Evolutionary conservation across 1,139 yeast genomes (phyloP), one percentile per base, ranked within the genome.

Genomic region (Suhomyces maxii): DNA sequence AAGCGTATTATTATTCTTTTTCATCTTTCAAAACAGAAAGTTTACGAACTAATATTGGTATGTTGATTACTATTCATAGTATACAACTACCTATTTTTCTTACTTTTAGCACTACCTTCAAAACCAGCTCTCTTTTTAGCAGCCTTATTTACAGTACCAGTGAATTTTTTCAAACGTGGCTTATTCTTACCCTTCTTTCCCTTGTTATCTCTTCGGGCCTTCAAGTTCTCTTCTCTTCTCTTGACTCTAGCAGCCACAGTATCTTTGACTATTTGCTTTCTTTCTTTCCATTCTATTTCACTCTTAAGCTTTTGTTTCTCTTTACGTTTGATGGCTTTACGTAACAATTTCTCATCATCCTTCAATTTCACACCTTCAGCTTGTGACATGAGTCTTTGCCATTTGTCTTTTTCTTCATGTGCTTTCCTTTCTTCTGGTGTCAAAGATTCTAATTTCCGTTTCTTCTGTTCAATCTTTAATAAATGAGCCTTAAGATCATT

Each of bases 291-390:
- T 65, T 89, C 95, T 42, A 83, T 71, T 57, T 87, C 93, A 54
- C 95, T 86, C 69, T 82, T 86, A 59, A 88, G 78, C 69, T 89
- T 90, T 63, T 80, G 77, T 52, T 86, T 81, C 58, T 87, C 95
- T 61, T 89, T 88, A 57, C 88, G 79, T 70, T 87, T 90, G 52
- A 93, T 68, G 1, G 98, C 89, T 65, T 89, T 91, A 59, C 84
- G 86, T 65, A 95, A 77, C 56, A 93, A 71, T 61, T 83, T 85
- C 63, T 91, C 99, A 64, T 93, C 95, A 64, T 95, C 97, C 58
- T 86, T 87, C 41, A 91, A 73, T 64, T 89, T 91, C 28, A 82
- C 70, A 40, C 99, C 99, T 67, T 90, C 96, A 3, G 96, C 91
- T 60, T 86, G 93, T 32, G 86, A 78, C 71, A 91, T 75, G 14